Conservation (phyloP, 805 yeast species). For the Ogataea siamensis region DNA sequence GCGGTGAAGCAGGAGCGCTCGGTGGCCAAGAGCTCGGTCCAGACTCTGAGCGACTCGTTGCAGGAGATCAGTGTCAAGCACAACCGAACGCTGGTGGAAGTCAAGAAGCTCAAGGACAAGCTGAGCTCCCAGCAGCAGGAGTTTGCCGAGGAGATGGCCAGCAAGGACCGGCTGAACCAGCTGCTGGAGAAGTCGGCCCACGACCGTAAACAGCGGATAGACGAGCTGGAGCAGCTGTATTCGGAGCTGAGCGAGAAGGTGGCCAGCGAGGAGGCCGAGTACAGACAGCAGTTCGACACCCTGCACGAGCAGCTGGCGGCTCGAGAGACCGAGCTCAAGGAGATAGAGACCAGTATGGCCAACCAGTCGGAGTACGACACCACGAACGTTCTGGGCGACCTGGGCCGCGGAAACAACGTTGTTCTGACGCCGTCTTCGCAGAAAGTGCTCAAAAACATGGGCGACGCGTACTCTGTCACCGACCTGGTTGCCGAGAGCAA, state of each 20-base stretch:
- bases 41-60: conserved; percentile 35
- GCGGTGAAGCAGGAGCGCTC: conserved; percentile 32
- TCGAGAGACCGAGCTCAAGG: conserved; percentile 38
- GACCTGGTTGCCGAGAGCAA: conserved; percentile 64
- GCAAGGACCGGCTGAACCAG: conserved; percentile 60
- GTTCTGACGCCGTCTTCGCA: conserved; percentile 57
- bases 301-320: conserved; percentile 37
- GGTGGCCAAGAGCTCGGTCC: conserved; percentile 29
- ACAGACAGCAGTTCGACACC: conserved; percentile 37
- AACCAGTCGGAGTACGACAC: conserved; percentile 32
- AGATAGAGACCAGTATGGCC: conserved; percentile 45
- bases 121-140: conserved; percentile 44
- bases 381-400: conserved; percentile 22
- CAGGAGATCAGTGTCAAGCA: conserved; percentile 37
- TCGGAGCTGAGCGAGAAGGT: conserved; percentile 41
- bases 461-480: conserved; percentile 57
- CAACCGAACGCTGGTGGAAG: conserved; percentile 43
- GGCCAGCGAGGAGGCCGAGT: conserved; percentile 36
- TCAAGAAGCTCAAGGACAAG: conserved; percentile 48
- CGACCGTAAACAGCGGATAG: conserved; percentile 51
- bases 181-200: conserved; percentile 53
- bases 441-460: conserved; percentile 42
- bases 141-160: conserved; percentile 53
- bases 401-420: conserved; percentile 18
- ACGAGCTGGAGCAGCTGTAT: conserved; percentile 48